phyloP scores from a whole-genome alignment of 2,329 filamentous ascomycete genomes.

The Trichoderma koningii region DNA sequence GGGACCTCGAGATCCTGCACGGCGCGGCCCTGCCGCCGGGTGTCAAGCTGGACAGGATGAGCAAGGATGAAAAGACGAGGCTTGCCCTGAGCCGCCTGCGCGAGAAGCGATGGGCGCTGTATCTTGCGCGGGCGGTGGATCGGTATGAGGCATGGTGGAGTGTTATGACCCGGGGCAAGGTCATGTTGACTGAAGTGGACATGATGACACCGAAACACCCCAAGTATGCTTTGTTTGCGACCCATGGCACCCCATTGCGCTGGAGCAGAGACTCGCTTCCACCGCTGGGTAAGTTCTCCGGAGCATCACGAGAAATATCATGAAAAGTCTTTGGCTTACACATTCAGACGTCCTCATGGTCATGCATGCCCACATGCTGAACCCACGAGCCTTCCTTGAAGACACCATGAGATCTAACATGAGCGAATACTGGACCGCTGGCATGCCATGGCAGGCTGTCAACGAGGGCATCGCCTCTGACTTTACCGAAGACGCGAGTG shows the following conservation, averaged over 20 bases:
- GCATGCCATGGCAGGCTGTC: slow-evolving; percentile 67
- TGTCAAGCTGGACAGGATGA: slow-evolving; percentile 30
- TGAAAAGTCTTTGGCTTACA: background rate
- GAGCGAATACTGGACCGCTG: slow-evolving; percentile 59
- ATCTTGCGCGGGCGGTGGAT: slow-evolving; percentile 66
- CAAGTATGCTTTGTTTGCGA: slow-evolving; percentile 41
- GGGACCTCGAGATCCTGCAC: slow-evolving; percentile 6
- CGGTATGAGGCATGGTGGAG: slow-evolving; percentile 70
- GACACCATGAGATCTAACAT: slow-evolving; percentile 65
- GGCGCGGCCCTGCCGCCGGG: slow-evolving; percentile 25
- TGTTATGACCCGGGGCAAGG: slow-evolving; percentile 34
- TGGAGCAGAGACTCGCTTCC: slow-evolving; percentile 53
- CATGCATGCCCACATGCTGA: slow-evolving; percentile 78
- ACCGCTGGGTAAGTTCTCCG: slow-evolving; percentile 53
- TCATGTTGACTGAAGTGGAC: slow-evolving; percentile 41
- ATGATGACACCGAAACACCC: slow-evolving; percentile 36
- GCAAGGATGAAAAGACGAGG: slow-evolving; percentile 37
- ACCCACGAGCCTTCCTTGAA: slow-evolving; percentile 72
- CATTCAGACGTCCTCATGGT: slow-evolving; percentile 71
- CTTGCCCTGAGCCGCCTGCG: slow-evolving; percentile 53
- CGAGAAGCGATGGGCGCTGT: slow-evolving; percentile 75
- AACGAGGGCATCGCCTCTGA: slow-evolving; percentile 58
- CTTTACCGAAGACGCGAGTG: slow-evolving; percentile 57
- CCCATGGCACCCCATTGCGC: slow-evolving; percentile 24
- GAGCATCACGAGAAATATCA: background rate